A percentile compares a stretch with the other conserved stretches of the same genome.
Evolutionary conservation across 768 basidiomycete genomes (phyloP).

Genomic region (Imleria badia): DNA sequence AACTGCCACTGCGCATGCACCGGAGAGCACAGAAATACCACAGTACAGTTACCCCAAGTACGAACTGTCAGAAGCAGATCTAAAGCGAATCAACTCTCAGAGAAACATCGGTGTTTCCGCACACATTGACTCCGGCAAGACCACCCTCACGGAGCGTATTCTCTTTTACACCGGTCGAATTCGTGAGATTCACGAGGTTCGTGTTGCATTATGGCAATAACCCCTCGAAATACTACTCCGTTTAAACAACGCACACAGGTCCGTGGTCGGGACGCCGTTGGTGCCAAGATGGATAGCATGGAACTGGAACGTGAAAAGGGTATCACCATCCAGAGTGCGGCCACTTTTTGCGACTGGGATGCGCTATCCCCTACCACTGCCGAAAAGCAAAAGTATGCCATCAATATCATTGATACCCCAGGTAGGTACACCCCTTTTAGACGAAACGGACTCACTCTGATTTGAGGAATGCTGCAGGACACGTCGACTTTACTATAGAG

Average conservation of each 20-base stretch:
- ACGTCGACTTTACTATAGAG: constrained; percentile 99
- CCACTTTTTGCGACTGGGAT: constrained; percentile 98
- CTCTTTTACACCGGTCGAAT: constrained; percentile 96
- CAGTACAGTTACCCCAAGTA: constrained; percentile 37
- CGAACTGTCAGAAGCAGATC: constrained; percentile 63
- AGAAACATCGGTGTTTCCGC: constrained; percentile 96
- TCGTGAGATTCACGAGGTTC: constrained; percentile 92
- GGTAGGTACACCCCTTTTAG: constrained; percentile 41
- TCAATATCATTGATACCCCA: constrained; percentile 99
- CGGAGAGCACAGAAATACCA: constrained; percentile 6
- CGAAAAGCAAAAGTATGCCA: constrained; percentile 78
- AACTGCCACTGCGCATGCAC: constrained; percentile 35
- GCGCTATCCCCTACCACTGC: constrained; percentile 59
- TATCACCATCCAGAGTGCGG: constrained; percentile 98
- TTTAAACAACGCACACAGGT: constrained; percentile 47
- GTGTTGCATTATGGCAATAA: constrained; percentile 24
- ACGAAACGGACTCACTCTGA: background rate
- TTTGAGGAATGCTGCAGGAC: constrained; percentile 52
- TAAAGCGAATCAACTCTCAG: constrained; percentile 65
- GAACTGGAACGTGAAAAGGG: constrained; percentile 98
- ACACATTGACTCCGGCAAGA: constrained; percentile 97
- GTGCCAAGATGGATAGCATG: constrained; percentile 99
- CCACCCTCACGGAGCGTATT: constrained; percentile 94
- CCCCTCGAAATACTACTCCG: background rate
- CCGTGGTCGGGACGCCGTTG: constrained; percentile 90